These are phyloP conservation scores for Litsea cubeba DNA, from an alignment of 164 flowering plant species.

Conservation along the genomic window DNA sequence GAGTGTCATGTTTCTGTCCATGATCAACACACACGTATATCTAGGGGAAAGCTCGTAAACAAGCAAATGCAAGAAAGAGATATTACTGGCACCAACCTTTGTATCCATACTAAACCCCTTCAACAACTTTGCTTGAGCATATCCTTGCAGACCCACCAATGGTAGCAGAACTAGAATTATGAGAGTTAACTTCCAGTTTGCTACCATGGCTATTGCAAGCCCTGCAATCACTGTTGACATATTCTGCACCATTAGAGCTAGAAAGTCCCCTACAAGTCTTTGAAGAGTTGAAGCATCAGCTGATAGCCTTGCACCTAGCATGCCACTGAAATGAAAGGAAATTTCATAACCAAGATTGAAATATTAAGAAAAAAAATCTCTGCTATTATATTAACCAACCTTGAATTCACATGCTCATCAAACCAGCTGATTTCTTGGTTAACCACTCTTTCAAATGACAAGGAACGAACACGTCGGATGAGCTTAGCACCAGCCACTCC, in stretches of 20 bases:
- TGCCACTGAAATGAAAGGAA: slow-evolving; percentile 35
- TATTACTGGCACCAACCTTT: slow-evolving; percentile 22
- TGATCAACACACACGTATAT: no score
- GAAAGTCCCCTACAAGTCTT: slow-evolving; percentile 45
- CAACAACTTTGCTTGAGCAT: slow-evolving; percentile 25
- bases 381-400: background rate
- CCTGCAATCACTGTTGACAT: slow-evolving; percentile 38
- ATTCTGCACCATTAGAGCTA: slow-evolving; percentile 48
- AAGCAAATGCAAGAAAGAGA: no score
- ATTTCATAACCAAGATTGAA: background rate
- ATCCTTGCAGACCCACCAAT: slow-evolving; percentile 34
- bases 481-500: slow-evolving; percentile 62
- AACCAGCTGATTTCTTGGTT: slow-evolving; percentile 53
- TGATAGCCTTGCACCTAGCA: slow-evolving; percentile 53
- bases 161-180: slow-evolving; percentile 36
- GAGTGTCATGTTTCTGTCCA: no score
- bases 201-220: slow-evolving; percentile 42
- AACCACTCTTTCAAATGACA: slow-evolving; percentile 54
- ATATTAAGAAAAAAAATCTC: background rate
- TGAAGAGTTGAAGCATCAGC: slow-evolving; percentile 43
- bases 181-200: slow-evolving; percentile 52
- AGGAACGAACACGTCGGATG: slow-evolving; percentile 53
- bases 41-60: no score
- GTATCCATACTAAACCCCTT: slow-evolving; percentile 55
- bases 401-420: slow-evolving; percentile 54